Conservation (phyloP, 805 yeast species). For the Yarrowia yakushimensis region DNA sequence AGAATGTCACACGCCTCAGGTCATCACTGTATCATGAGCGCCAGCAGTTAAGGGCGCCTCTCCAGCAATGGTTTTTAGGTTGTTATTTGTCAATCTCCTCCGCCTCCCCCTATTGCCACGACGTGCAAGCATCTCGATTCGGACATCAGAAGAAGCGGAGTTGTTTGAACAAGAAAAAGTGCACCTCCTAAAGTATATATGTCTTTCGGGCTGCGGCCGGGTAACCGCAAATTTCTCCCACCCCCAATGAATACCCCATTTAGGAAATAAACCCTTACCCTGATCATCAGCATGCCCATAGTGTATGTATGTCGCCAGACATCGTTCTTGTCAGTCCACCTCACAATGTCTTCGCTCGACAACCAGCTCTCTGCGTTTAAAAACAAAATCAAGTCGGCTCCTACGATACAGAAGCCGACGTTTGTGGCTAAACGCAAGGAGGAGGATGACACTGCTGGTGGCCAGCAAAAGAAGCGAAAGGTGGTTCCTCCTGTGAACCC, state of each 20-base stretch:
- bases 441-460: constrained; percentile 18
- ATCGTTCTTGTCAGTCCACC: constrained; percentile 7
- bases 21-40: constrained; percentile 26
- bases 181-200: neutral
- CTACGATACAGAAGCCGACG: constrained; percentile 36
- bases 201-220: neutral
- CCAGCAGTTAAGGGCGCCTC: constrained; percentile 26
- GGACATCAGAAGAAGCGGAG: constrained; percentile 22
- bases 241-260: neutral
- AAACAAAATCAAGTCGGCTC: constrained; percentile 56
- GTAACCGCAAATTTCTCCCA: constrained; percentile 9
- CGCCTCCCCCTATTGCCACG: constrained; percentile 22
- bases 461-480: constrained; percentile 26
- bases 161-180: neutral
- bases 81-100: constrained; percentile 22
- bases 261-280: neutral
- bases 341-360: constrained; percentile 41
- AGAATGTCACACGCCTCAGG: constrained; percentile 26
- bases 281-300: neutral
- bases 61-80: constrained; percentile 26
- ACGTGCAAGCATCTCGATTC: constrained; percentile 24
- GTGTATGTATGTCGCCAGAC: neutral
- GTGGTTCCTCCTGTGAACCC: constrained; percentile 38
- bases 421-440: constrained; percentile 20
- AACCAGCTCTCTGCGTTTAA: constrained; percentile 65